A percentile compares a stretch with the other conserved stretches of the same genome.
Conservation (phyloP, 495 filamentous ascomycete species). For the Mycothermus thermophilus region DNA sequence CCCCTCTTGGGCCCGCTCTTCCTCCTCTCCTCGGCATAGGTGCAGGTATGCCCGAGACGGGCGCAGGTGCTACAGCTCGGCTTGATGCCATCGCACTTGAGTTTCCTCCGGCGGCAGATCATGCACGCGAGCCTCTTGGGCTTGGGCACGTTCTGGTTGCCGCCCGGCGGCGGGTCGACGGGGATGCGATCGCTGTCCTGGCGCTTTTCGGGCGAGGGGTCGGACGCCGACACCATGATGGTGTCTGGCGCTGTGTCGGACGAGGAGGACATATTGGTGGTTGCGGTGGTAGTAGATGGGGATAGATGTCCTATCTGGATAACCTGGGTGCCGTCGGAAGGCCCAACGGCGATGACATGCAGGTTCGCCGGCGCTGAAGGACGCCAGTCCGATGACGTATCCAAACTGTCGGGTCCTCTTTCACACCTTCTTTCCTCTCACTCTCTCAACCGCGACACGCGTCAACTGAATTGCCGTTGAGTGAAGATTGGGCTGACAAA, state of each 20-base stretch:
- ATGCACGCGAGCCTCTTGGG: conserved; percentile 94
- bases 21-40: conserved; percentile 89
- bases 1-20: conserved; percentile 97
- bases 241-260: conserved; percentile 24
- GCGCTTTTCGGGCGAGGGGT: conserved; percentile 18
- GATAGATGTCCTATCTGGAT: too few relatives aligned
- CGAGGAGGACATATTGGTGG: conserved; percentile 26
- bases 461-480: too few relatives aligned
- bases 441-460: too few relatives aligned
- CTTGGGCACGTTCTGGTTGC: conserved; percentile 55
- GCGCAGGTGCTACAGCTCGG: conserved; percentile 91
- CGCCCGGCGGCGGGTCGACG: conserved; percentile 27
- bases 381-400: too few relatives aligned
- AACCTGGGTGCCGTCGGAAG: too few relatives aligned
- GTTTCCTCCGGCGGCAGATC: conserved; percentile 83
- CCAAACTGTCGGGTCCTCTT: too few relatives aligned
- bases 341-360: too few relatives aligned
- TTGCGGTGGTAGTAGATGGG: not conserved
- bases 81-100: conserved; percentile 63
- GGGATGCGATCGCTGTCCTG: conserved; percentile 17
- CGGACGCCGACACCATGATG: conserved; percentile 24
- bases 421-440: too few relatives aligned
- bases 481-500: too few relatives aligned
- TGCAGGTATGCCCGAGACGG: conserved; percentile 76
- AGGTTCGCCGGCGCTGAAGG: too few relatives aligned